Evolutionary conservation across 129 eudicot genomes (phyloP).

Genomic region (Centaurea solstitialis): DNA sequence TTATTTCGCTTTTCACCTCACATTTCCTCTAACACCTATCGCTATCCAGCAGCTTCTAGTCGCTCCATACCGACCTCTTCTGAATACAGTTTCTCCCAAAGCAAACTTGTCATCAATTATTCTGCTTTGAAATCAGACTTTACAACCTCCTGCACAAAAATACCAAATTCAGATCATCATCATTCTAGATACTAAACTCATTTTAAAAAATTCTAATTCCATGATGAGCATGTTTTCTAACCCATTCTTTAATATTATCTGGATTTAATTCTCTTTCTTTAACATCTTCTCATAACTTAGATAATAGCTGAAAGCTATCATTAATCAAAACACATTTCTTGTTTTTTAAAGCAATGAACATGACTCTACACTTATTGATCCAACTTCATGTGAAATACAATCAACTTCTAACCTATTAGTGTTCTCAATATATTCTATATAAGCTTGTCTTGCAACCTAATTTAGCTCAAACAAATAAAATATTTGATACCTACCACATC

Average conservation of each 20-base stretch:
- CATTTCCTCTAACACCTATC: slow-evolving; percentile 70
- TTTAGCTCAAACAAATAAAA: too few species aligned
- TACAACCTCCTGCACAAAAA: slow-evolving; percentile 43
- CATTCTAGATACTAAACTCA: not conserved
- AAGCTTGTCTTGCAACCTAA: too few species aligned
- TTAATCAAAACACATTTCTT: slow-evolving; percentile 56
- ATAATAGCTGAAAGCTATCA: slow-evolving; percentile 57
- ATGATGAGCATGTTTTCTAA: slow-evolving; percentile 57
- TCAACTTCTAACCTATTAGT: too few species aligned
- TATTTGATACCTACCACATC: too few species aligned
- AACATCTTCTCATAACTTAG: slow-evolving; percentile 51
- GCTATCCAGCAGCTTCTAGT: slow-evolving; percentile 69
- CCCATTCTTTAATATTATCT: slow-evolving; percentile 31
- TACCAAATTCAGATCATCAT: not conserved
- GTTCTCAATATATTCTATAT: too few species aligned
- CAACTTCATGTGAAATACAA: slow-evolving; percentile 36
- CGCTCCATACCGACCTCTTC: slow-evolving; percentile 76
- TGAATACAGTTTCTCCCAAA: slow-evolving; percentile 65
- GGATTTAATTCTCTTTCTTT: slow-evolving; percentile 37
- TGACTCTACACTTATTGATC: slow-evolving; percentile 54
- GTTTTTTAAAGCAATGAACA: slow-evolving; percentile 60
- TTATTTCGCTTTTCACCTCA: slow-evolving; percentile 79
- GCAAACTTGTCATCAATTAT: slow-evolving; percentile 60
- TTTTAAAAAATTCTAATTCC: slow-evolving; percentile 46
- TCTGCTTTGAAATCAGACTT: slow-evolving; percentile 79